Percentiles rank a stretch among this genome's conserved stretches.
Evolutionary conservation across 2,329 filamentous ascomycete species (phyloP).

Genomic region (Pseudogymnoascus sp.): DNA sequence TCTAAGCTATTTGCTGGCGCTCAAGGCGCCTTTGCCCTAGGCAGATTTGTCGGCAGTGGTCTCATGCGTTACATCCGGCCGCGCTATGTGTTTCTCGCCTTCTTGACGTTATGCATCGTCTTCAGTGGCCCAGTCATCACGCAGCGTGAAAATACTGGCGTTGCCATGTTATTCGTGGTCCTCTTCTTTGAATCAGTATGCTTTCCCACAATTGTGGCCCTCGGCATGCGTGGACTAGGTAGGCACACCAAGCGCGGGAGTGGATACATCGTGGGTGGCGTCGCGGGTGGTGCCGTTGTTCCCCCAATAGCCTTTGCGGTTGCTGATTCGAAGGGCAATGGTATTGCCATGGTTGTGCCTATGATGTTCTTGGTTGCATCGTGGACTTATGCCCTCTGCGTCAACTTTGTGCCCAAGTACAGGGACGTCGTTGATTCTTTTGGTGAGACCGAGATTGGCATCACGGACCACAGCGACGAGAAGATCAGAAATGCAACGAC

Average conservation of each 20-base stretch:
- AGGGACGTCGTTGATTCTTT: conserved; percentile 21
- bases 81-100: conserved; percentile 59
- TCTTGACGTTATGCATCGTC: conserved; percentile 42
- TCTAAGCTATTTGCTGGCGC: conserved; percentile 62
- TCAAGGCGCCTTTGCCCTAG: conserved; percentile 65
- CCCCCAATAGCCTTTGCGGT: conserved; percentile 62
- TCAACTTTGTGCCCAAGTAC: conserved; percentile 16
- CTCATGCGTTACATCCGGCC: conserved; percentile 58
- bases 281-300: conserved; percentile 53
- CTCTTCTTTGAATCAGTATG: conserved; percentile 46
- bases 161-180: conserved; percentile 42
- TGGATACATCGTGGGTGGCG: conserved; percentile 41
- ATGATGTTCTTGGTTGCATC: conserved; percentile 19
- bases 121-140: conserved; percentile 44
- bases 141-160: conserved; percentile 40
- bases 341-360: conserved; percentile 1
- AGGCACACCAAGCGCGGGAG: conserved; percentile 43
- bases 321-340: conserved; percentile 43
- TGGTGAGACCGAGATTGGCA: conserved; percentile 2
- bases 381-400: conserved; percentile 4
- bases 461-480: not conserved
- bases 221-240: conserved; percentile 45
- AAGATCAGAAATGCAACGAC: not conserved
- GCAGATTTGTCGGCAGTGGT: conserved; percentile 60
- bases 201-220: conserved; percentile 47